These are phyloP conservation scores for Graphilbum ipis-grandicollis DNA, from an alignment of 2,329 filamentous ascomycete genomes.

Conservation along the genomic window DNA sequence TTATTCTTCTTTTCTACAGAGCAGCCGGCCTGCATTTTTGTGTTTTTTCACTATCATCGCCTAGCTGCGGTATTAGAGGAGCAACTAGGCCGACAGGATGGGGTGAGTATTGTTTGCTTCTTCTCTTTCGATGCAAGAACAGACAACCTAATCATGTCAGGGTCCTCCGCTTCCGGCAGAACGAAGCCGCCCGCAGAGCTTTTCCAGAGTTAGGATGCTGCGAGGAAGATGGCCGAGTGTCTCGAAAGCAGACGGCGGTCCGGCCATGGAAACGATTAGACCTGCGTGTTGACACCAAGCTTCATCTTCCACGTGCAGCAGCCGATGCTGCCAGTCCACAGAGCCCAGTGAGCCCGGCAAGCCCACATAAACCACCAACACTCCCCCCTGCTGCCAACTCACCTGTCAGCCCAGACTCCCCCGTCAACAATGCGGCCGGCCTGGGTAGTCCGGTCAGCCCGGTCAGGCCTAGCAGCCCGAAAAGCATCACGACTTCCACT, in stretches of 20 bases:
- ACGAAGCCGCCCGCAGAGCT: no score
- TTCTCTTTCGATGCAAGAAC: conserved; percentile 3
- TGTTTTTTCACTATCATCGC: no score
- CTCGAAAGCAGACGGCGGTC: no score
- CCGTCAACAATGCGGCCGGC: background rate
- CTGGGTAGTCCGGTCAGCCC: background rate
- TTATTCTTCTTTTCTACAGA: background rate
- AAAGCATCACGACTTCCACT: no score
- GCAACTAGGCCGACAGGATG: background rate
- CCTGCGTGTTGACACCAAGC: no score
- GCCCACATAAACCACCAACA: no score
- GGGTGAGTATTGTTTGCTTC: conserved; percentile 20
- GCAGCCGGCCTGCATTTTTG: background rate
- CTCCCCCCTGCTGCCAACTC: no score
- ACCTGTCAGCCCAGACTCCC: no score
- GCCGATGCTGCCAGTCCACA: background rate
- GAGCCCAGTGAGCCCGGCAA: background rate
- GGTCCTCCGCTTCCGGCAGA: conserved; percentile 23
- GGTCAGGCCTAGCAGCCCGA: background rate
- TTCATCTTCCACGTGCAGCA: no score
- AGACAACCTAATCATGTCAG: no score
- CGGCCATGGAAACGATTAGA: background rate
- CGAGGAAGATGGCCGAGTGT: background rate
- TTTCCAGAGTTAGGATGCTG: no score
- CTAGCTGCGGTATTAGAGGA: background rate